Evolutionary conservation across 176 grass and related monocot species (phyloP).

Genomic region (Oryza officinalis): DNA sequence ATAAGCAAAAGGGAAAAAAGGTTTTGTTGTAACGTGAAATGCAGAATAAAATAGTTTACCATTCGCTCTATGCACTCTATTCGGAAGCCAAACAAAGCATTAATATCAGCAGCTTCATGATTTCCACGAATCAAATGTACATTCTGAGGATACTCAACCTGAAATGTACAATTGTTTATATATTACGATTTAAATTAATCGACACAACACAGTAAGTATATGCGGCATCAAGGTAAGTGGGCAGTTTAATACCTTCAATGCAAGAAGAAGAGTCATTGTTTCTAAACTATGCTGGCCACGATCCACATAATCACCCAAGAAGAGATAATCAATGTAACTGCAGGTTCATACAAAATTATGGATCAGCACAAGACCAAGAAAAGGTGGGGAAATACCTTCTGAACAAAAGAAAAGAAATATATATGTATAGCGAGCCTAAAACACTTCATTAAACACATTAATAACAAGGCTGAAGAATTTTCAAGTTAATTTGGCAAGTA

Average conservation of each 20-base stretch:
- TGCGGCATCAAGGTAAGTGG: neutral
- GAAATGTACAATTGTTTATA: constrained; percentile 36
- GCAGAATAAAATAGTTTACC: constrained; percentile 49
- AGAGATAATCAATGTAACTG: constrained; percentile 99
- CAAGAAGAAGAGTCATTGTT: constrained; percentile 98
- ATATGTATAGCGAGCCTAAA: neutral
- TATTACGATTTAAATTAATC: constrained; percentile 6
- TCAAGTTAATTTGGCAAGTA: constrained; percentile 5
- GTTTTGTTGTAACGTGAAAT: neutral
- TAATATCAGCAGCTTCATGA: constrained; percentile 97
- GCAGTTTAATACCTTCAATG: constrained; percentile 76
- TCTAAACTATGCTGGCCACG: constrained; percentile 99
- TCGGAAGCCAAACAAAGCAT: constrained; percentile 97
- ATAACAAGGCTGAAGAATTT: constrained; percentile 1
- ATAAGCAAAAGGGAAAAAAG: neutral
- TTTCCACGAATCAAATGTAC: constrained; percentile 99
- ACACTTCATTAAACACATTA: constrained; percentile 15
- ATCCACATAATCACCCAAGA: constrained; percentile 99
- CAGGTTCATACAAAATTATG: constrained; percentile 39
- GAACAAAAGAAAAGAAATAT: neutral
- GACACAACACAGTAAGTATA: constrained; percentile 16
- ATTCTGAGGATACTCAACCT: constrained; percentile 93
- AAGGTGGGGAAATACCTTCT: neutral
- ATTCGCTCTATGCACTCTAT: constrained; percentile 99
- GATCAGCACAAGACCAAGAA: constrained; percentile 10